These are phyloP conservation scores for Leishmania tropica DNA, from an alignment of 208 protist species.

Conservation along the genomic window DNA sequence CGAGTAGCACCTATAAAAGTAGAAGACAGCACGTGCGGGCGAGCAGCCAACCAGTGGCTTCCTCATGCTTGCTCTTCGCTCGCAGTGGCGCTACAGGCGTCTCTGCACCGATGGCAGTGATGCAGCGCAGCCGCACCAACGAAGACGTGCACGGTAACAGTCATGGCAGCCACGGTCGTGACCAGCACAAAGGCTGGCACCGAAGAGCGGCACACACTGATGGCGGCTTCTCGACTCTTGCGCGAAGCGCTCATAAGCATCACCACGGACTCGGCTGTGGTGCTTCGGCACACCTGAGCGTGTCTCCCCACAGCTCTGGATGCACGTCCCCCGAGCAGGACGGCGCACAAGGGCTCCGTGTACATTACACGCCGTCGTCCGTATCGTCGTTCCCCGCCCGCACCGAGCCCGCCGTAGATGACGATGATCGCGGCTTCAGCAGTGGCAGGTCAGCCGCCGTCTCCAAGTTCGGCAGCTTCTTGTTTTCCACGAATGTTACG, in stretches of 20 bases:
- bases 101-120: background rate
- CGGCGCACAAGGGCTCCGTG: background rate
- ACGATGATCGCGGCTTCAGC: background rate
- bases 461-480: constrained; percentile 1
- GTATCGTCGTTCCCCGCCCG: too few species aligned
- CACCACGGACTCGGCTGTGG: background rate
- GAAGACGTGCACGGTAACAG: background rate
- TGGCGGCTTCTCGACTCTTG: constrained; percentile 8
- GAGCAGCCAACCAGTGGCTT: background rate
- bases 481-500: background rate
- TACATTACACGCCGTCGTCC: background rate
- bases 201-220: background rate
- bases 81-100: background rate
- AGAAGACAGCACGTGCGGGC: background rate
- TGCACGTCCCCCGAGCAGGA: background rate
- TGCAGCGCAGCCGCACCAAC: background rate
- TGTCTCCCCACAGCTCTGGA: background rate
- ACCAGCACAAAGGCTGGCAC: background rate
- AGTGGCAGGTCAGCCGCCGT: background rate
- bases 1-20: background rate
- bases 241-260: background rate
- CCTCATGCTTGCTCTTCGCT: background rate
- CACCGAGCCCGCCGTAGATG: background rate
- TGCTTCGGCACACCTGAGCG: background rate
- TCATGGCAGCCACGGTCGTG: background rate